Evolutionary conservation across 345 rosid genomes (phyloP), one percentile per base, ranked within the genome.

Genomic region (Linum trigynum): DNA sequence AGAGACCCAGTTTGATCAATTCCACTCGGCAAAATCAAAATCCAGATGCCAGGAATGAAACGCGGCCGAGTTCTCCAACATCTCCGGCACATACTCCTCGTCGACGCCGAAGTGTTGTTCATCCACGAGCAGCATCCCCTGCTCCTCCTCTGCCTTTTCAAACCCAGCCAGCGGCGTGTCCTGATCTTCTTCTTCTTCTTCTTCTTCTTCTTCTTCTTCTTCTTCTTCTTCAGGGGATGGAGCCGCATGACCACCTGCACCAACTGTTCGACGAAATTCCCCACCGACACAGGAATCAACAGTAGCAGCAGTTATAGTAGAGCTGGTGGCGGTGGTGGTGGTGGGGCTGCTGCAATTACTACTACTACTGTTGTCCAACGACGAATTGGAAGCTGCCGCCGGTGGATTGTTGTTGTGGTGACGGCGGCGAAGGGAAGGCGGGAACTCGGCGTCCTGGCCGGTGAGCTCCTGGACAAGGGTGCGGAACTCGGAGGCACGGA

Each of bases 391-490:
- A 14, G 51, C 5, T 4, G 45, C 7, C 1, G 51, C 51, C 7
- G 51, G 51, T 4, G 51, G 53, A 9, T 48, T 41, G 9, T 4
- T 41, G 9, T 1, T 41, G 9, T 41, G 5, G 9, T 41, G 9
- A 3, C 14, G 53, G 14, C 14, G 53, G 14, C 14, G 14, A 48
- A 48, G 68, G 58, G 77, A 70, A 5, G 37, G 48, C 17, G 76
- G 80, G 37, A 65, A 57, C 32, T 67, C 84, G 61, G 86, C 65
- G 64, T 80, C 67, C 55, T 71, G 81, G 57, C 87, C 87, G 23
- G 87, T 83, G 71, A 80, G 77, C 42, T 77, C 65, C 62, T 83
- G 84, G 42, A 83, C 87, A 64, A 83, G 56, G 38, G 78, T 71
- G 59, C 80, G 68, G 68, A 83, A 83, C 63, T 73, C 55, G 14